Evolutionary conservation across 352 stramenopile genomes (phyloP).

Genomic region (Peronospora destructor): DNA sequence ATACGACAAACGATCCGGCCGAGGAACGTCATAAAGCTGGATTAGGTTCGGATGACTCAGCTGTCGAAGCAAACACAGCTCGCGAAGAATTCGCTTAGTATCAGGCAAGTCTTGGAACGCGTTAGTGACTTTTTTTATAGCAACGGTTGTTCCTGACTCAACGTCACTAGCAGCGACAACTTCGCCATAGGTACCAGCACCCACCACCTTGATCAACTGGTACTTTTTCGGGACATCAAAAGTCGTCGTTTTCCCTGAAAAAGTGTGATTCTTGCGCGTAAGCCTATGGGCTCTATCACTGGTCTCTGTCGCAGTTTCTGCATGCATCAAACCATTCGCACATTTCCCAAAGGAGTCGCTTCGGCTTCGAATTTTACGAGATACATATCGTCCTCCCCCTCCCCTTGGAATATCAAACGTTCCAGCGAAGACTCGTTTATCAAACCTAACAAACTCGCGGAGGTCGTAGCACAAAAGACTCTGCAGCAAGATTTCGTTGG

Average conservation of each 20-base stretch:
- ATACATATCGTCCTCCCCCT: constrained; percentile 25
- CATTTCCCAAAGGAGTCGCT: constrained; percentile 17
- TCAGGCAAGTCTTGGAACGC: constrained; percentile 72
- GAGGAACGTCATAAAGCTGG: constrained; percentile 88
- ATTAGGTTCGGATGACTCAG: constrained; percentile 91
- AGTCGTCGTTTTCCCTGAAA: constrained; percentile 53
- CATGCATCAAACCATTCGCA: constrained; percentile 6
- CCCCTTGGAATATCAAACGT: constrained; percentile 22
- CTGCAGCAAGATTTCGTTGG: constrained; percentile 47
- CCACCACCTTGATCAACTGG: constrained; percentile 76
- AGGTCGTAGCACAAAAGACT: constrained; percentile 54
- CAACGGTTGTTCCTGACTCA: constrained; percentile 80
- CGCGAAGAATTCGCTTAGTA: constrained; percentile 91
- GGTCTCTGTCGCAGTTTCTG: constrained; percentile 6
- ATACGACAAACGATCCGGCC: constrained; percentile 88
- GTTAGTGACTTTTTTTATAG: constrained; percentile 92
- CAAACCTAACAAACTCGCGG: constrained; percentile 43
- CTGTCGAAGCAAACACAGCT: constrained; percentile 87
- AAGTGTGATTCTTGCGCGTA: constrained; percentile 52
- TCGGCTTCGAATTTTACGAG: constrained; percentile 25
- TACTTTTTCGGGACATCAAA: constrained; percentile 81
- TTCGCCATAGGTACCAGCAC: constrained; percentile 71
- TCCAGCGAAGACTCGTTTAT: constrained; percentile 26
- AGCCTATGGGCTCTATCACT: constrained; percentile 31
- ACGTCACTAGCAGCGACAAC: constrained; percentile 77